phyloP scores from a whole-genome alignment of 2,329 filamentous ascomycete genomes.

The Huntiella abstrusa region DNA sequence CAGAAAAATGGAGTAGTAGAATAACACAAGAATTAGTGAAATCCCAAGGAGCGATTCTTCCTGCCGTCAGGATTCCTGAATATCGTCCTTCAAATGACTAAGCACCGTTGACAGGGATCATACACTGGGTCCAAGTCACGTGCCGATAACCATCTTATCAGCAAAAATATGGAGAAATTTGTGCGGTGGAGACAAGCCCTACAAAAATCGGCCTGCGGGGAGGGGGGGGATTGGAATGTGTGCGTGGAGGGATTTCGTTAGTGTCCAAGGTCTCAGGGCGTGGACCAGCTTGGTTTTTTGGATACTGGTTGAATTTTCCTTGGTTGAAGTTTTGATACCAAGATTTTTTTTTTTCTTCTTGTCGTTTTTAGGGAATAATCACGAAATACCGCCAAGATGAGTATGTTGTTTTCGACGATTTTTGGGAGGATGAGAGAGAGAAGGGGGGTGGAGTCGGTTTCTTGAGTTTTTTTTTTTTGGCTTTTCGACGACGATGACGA shows the following conservation, averaged over 20 bases:
- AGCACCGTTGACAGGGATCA: too few species aligned
- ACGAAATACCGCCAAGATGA: conserved; percentile 34
- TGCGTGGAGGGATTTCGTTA: too few species aligned
- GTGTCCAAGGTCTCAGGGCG: too few species aligned
- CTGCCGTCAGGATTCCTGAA: too few species aligned
- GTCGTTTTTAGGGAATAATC: conserved; percentile 12
- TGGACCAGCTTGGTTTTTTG: too few species aligned
- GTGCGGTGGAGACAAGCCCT: conserved; percentile 2
- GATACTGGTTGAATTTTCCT: conserved; percentile 4
- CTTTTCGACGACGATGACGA: not conserved
- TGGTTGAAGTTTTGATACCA: conserved; percentile 1
- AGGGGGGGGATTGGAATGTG: too few species aligned
- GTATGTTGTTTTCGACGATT: conserved; percentile 23
- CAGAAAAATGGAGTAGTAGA: too few species aligned
- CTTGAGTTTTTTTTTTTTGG: not conserved
- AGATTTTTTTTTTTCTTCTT: conserved; percentile 2
- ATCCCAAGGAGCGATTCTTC: too few species aligned
- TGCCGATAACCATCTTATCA: not conserved
- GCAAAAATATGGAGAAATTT: not conserved
- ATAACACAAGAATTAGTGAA: too few species aligned
- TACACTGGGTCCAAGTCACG: not conserved
- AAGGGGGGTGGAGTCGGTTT: not conserved
- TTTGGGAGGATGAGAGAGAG: not conserved
- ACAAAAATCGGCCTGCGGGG: not conserved
- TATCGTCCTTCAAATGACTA: too few species aligned